Conservation (phyloP, 2,329 filamentous ascomycete genomes). For the Trichoderma sp. region DNA sequence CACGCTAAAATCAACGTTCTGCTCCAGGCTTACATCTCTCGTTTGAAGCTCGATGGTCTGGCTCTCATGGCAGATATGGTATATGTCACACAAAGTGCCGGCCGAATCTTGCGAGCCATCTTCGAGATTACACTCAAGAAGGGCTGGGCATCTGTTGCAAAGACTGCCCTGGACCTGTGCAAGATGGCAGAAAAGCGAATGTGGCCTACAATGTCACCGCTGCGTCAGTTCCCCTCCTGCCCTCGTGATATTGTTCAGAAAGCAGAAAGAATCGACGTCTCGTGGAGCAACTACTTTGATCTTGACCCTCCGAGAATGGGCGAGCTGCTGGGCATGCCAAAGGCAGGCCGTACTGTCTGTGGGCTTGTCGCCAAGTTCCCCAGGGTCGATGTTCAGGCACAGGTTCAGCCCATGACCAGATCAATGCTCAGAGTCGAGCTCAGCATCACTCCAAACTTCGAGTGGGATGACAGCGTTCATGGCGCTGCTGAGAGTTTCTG, state of each 20-base stretch:
- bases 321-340: slow-evolving; percentile 86
- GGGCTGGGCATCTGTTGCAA: slow-evolving; percentile 90
- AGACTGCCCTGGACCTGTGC: slow-evolving; percentile 87
- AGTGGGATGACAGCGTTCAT: slow-evolving; percentile 90
- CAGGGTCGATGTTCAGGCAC: slow-evolving; percentile 85
- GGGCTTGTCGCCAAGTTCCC: slow-evolving; percentile 89
- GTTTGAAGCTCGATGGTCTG: slow-evolving; percentile 87
- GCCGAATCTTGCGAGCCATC: slow-evolving; percentile 89
- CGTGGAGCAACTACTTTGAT: slow-evolving; percentile 92
- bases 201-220: slow-evolving; percentile 98
- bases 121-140: slow-evolving; percentile 98
- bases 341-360: slow-evolving; percentile 81
- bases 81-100: slow-evolving; percentile 96
- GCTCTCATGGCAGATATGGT: slow-evolving; percentile 98
- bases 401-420: slow-evolving; percentile 90
- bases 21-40: slow-evolving; percentile 92
- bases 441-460: slow-evolving; percentile 88
- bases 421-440: slow-evolving; percentile 90
- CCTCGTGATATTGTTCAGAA: slow-evolving; percentile 85
- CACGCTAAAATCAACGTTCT: slow-evolving; percentile 98
- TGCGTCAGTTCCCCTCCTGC: slow-evolving; percentile 84
- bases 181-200: slow-evolving; percentile 99
- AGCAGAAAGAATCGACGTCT: slow-evolving; percentile 89
- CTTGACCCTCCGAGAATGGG: slow-evolving; percentile 95
- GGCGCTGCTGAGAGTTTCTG: slow-evolving; percentile 90